Conservation (phyloP, 441 rosid species). For the Brassica hybrid region DNA sequence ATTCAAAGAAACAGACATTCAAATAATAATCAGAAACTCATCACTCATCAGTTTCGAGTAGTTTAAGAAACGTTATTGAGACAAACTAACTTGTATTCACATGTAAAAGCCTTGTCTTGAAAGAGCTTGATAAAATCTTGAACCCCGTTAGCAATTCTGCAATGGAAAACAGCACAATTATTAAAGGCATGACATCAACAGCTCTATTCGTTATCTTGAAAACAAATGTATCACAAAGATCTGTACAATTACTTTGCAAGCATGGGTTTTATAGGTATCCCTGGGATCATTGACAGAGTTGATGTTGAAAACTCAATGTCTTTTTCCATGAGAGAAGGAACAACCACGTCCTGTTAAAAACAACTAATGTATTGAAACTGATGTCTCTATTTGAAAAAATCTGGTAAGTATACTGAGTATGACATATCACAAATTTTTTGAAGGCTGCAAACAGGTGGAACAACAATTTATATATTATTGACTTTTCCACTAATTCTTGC, state of each 20-base stretch:
- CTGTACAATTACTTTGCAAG: conserved; percentile 73
- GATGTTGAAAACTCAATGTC: conserved; percentile 76
- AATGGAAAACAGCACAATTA: conserved; percentile 12
- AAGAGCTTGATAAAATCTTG: conserved; percentile 62
- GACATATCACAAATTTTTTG: conserved; percentile 1
- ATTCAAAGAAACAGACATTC: neutral
- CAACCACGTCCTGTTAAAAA: conserved; percentile 66
- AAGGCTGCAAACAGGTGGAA: conserved; percentile 8
- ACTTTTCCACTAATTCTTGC: conserved; percentile 1
- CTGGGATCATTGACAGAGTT: conserved; percentile 76
- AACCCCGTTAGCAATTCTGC: conserved; percentile 81
- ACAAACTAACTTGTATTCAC: conserved; percentile 81
- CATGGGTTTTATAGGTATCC: conserved; percentile 91
- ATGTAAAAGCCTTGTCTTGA: conserved; percentile 74
- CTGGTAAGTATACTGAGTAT: conserved; percentile 1
- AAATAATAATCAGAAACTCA: neutral
- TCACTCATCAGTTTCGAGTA: neutral
- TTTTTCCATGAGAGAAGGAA: conserved; percentile 71
- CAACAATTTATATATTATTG: neutral
- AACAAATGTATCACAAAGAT: conserved; percentile 21
- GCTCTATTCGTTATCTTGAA: conserved; percentile 1
- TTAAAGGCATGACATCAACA: conserved; percentile 26
- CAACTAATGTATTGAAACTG: neutral
- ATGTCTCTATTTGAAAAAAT: neutral
- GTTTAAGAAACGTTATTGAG: conserved; percentile 9